Evolutionary conservation across 169 alveolate genomes (phyloP).

Genomic region (Cryptosporidium xiaoi): DNA sequence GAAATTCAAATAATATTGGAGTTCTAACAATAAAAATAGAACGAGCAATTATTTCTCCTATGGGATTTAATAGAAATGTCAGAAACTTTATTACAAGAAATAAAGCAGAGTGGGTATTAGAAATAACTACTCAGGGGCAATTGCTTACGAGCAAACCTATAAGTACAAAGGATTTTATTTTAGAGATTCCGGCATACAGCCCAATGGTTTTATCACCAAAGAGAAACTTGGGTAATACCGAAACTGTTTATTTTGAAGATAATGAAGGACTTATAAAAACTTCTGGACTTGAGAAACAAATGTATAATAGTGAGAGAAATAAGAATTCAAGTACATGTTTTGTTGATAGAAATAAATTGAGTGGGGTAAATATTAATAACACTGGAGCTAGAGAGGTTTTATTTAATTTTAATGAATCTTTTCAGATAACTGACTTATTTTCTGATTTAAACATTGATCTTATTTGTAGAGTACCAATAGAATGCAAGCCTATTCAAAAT

Average conservation of each 20-base stretch:
- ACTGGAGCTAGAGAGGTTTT: conserved; percentile 59
- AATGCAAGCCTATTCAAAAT: conserved; percentile 9
- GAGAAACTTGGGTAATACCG: conserved; percentile 4
- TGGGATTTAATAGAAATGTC: conserved; percentile 53
- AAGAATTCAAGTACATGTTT: not conserved
- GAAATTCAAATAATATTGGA: conserved; percentile 17
- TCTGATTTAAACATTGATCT: conserved; percentile 54
- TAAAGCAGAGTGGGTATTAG: conserved; percentile 74
- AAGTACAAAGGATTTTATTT: conserved; percentile 35
- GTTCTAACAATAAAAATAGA: conserved; percentile 18
- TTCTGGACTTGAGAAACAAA: conserved; percentile 9
- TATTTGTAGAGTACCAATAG: conserved; percentile 58
- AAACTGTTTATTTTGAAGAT: not conserved
- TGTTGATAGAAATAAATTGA: not conserved
- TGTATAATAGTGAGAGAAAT: conserved; percentile 22
- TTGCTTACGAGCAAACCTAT: conserved; percentile 55
- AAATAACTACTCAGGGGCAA: conserved; percentile 48
- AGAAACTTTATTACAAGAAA: conserved; percentile 30
- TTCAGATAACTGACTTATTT: conserved; percentile 25
- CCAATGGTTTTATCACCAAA: conserved; percentile 23
- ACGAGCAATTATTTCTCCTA: conserved; percentile 67
- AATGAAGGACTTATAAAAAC: not conserved
- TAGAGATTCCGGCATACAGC: conserved; percentile 55
- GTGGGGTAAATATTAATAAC: not conserved
- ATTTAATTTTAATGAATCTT: conserved; percentile 62